Conservation (phyloP, 1,139 yeast species). For the Taphrina populina region DNA sequence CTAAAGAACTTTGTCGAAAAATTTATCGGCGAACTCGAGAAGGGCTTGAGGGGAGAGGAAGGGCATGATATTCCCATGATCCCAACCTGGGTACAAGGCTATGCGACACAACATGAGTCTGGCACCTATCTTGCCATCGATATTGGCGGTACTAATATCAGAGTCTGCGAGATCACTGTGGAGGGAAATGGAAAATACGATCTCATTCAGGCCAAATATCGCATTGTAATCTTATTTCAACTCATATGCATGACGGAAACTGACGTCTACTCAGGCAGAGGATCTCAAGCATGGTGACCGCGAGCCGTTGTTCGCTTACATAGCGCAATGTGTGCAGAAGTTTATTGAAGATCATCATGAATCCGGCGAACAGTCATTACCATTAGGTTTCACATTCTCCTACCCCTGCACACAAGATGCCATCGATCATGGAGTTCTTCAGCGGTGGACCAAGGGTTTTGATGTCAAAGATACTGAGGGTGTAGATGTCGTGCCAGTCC, state of each 20-base stretch:
- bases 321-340: slow-evolving; percentile 73
- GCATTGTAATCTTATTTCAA: slow-evolving; percentile 57
- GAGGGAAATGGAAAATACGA: slow-evolving; percentile 78
- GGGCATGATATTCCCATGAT: slow-evolving; percentile 65
- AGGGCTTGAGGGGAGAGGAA: slow-evolving; percentile 60
- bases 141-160: slow-evolving; percentile 75
- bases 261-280: slow-evolving; percentile 40
- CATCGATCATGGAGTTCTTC: slow-evolving; percentile 81
- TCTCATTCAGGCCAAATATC: slow-evolving; percentile 57
- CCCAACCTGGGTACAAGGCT: slow-evolving; percentile 93
- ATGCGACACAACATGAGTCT: slow-evolving; percentile 84
- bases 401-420: slow-evolving; percentile 80
- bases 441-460: slow-evolving; percentile 98
- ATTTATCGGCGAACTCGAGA: slow-evolving; percentile 68
- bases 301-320: slow-evolving; percentile 78
- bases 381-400: slow-evolving; percentile 92
- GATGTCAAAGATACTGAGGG: slow-evolving; percentile 94
- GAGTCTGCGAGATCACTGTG: slow-evolving; percentile 80
- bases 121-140: slow-evolving; percentile 92
- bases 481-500: slow-evolving; percentile 86
- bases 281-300: slow-evolving; percentile 72
- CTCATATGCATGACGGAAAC: not conserved
- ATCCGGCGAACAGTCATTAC: slow-evolving; percentile 49
- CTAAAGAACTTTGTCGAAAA: slow-evolving; percentile 68
- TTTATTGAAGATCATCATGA: slow-evolving; percentile 59